These are phyloP conservation scores for Xylaria cubensis DNA, from an alignment of 495 filamentous ascomycete species.

Conservation along the genomic window DNA sequence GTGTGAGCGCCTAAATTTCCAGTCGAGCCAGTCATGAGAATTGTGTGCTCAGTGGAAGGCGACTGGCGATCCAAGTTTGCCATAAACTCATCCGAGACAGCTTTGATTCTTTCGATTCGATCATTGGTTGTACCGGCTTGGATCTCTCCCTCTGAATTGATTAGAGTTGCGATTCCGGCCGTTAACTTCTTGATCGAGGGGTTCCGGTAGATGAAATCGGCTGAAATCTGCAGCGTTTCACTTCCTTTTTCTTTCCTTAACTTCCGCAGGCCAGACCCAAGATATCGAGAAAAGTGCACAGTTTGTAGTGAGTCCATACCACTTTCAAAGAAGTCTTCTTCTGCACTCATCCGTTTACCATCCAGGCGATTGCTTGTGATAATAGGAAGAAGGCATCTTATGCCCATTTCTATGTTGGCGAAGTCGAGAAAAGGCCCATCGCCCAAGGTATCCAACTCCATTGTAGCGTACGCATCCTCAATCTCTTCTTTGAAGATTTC, in stretches of 20 bases:
- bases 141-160: not conserved
- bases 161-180: not conserved
- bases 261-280: conserved; percentile 25
- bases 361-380: conserved; percentile 17
- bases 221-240: not conserved
- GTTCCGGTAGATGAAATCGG: conserved; percentile 41
- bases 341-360: conserved; percentile 4
- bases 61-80: too few species aligned
- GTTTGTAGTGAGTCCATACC: conserved; percentile 51
- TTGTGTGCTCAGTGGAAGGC: not conserved
- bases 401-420: conserved; percentile 21
- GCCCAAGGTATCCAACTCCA: conserved; percentile 27
- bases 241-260: not conserved
- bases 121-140: not conserved
- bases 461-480: conserved; percentile 33
- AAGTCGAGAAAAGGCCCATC: conserved; percentile 18
- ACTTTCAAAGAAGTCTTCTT: conserved; percentile 47
- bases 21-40: conserved; percentile 48
- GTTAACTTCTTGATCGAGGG: conserved; percentile 26
- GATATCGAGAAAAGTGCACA: conserved; percentile 35
- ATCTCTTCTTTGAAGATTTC: conserved; percentile 42
- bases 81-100: conserved; percentile 1
- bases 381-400: conserved; percentile 16
- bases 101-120: not conserved
- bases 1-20: conserved; percentile 37